Evolutionary conservation across 768 basidiomycete genomes (phyloP).

Genomic region (Suillus fuscotomentosus): DNA sequence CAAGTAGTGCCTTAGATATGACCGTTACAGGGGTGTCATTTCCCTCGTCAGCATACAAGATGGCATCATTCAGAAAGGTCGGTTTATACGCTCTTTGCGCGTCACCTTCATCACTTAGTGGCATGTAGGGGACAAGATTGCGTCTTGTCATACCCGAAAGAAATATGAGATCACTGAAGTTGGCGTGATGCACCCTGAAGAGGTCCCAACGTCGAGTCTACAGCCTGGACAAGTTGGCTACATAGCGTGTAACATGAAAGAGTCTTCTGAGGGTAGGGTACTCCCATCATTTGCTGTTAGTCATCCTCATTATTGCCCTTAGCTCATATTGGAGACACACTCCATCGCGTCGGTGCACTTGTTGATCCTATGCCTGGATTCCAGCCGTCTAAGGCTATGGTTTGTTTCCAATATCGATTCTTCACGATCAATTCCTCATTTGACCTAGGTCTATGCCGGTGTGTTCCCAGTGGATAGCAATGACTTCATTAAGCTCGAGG

Average conservation of each 20-base stretch:
- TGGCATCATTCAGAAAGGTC: constrained; percentile 82
- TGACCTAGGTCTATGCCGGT: constrained; percentile 82
- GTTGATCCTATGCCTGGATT: constrained; percentile 90
- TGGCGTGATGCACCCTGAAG: constrained; percentile 89
- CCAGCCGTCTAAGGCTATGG: constrained; percentile 93
- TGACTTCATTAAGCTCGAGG: constrained; percentile 93
- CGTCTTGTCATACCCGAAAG: constrained; percentile 80
- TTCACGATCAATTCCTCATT: constrained; percentile 1
- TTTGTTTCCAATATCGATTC: constrained; percentile 25
- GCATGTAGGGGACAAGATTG: constrained; percentile 80
- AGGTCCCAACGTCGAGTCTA: constrained; percentile 66
- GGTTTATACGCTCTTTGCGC: constrained; percentile 4
- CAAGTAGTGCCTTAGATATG: constrained; percentile 59
- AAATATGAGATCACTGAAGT: constrained; percentile 88
- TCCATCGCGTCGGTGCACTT: constrained; percentile 68
- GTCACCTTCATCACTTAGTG: constrained; percentile 2
- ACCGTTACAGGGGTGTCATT: constrained; percentile 94
- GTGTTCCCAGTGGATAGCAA: constrained; percentile 90
- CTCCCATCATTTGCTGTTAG: no score
- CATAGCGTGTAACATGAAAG: constrained; percentile 97
- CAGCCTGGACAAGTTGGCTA: constrained; percentile 84
- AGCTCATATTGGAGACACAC: constrained; percentile 95
- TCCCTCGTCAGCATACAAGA: constrained; percentile 82
- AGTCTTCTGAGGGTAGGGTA: constrained; percentile 80
- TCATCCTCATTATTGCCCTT: constrained; percentile 9